Evolutionary conservation across 306 rosid genomes (phyloP).

Genomic region (Rosa lucieae): DNA sequence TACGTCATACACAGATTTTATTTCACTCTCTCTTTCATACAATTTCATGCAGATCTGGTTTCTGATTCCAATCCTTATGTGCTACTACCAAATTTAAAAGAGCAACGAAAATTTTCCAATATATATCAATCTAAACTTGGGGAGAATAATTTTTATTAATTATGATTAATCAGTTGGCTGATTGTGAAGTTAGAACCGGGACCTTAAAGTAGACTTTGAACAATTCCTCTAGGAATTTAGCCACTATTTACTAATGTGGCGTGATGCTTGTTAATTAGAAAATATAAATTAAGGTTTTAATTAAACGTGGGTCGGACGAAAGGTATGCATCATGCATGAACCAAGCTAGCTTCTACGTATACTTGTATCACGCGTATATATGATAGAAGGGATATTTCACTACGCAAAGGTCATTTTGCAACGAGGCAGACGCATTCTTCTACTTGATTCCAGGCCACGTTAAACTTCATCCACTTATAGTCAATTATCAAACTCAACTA

Average conservation of each 20-base stretch:
- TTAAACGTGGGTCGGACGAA: slow-evolving; percentile 10
- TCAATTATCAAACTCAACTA: neutral
- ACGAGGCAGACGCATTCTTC: neutral
- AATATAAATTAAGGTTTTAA: neutral
- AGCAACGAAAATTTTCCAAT: neutral
- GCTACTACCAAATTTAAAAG: neutral
- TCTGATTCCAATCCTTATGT: neutral
- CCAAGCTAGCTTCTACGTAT: neutral
- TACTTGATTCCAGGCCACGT: neutral
- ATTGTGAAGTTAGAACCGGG: neutral
- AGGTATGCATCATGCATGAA: slow-evolving; percentile 6
- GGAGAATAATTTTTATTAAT: neutral
- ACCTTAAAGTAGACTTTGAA: neutral
- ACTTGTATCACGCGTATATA: neutral
- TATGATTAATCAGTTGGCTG: neutral
- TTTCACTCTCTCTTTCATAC: neutral
- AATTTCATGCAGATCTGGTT: neutral
- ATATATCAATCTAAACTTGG: neutral
- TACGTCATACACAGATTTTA: neutral
- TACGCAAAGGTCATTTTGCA: slow-evolving; percentile 1
- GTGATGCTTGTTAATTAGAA: neutral
- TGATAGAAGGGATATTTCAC: neutral
- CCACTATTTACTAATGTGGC: neutral
- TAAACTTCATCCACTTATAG: neutral
- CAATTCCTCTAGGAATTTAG: neutral